These are phyloP conservation scores for Populus hybrid DNA, from an alignment of 441 rosid genomes.

Conservation along the genomic window DNA sequence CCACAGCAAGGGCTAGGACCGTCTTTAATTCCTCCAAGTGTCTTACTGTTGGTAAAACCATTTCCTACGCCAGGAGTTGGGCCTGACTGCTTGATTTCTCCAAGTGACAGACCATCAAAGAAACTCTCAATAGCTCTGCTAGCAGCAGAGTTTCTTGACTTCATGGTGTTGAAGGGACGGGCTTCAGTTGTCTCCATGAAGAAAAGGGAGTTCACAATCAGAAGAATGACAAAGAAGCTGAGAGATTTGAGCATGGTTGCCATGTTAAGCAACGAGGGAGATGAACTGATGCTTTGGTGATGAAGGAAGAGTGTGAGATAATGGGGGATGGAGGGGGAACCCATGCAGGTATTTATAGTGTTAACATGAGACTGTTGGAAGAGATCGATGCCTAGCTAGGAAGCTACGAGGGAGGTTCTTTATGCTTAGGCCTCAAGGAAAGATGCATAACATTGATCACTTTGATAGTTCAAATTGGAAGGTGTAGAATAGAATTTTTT, in stretches of 20 bases:
- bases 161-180: constrained; percentile 45
- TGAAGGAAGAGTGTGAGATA: not conserved
- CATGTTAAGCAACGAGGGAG: constrained; percentile 14
- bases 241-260: constrained; percentile 17
- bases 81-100: constrained; percentile 55
- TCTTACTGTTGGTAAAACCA: constrained; percentile 14
- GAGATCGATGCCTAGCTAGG: constrained; percentile 8
- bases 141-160: constrained; percentile 13
- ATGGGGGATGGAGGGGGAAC: not conserved
- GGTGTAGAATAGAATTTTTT: not conserved
- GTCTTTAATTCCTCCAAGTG: not conserved
- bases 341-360: constrained; percentile 19
- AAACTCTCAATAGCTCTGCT: constrained; percentile 28
- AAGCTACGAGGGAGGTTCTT: constrained; percentile 34
- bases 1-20: too few species aligned
- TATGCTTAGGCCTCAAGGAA: not conserved
- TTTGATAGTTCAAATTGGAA: constrained; percentile 36
- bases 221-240: constrained; percentile 22
- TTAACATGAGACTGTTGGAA: not conserved
- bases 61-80: constrained; percentile 58
- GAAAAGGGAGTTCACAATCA: constrained; percentile 25
- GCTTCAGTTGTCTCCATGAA: constrained; percentile 27
- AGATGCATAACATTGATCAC: not conserved
- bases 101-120: constrained; percentile 46
- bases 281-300: not conserved